Base-by-base conservation (phyloP, 805 yeast species). In the Peterozyma xylosa region DNA sequence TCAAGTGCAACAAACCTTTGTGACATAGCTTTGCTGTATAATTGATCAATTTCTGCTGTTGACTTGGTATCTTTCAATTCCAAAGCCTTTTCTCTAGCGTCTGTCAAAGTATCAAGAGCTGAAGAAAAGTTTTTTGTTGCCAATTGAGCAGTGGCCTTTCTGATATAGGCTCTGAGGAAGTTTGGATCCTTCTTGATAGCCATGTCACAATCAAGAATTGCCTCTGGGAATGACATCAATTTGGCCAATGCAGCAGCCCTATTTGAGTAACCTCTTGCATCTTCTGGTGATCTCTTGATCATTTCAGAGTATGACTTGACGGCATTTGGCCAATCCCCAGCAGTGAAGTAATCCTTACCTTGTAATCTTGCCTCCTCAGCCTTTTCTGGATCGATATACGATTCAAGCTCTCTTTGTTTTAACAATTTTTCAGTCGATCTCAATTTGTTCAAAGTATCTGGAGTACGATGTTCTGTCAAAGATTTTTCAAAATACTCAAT, bases 211-310 rank as follows among this genome's bases (percentile, higher is more conserved):
- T 93, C 99, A 55, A 76, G 75, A 46, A 93, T 82, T 14, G 96
- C 97, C 53, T 91, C 98, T 15, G 97, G 97, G 85, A 91, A 93
- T 11, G 96, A 87, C 86, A 91, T 79, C 53, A 93, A 77, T 67
- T 93, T 93, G 39, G 96, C 82, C 60, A 85, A 76, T 1, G 96
- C 96, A 35, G 99, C 99, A 42, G 99, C 99, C 68, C 99, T 85
- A 71, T 93, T 93, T 33, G 96, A 89, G 66, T 89, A 93, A 46
- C 97, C 98, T 65, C 96, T 80, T 18, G 95, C 95, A 65, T 93
- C 98, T 45, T 80, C 80, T 45, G 99, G 99, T n/a, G 90, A 89
- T 63, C 99, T 85, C 68, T 89, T 87, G 56, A 91, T 73, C 90
- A 93, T 93, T 68, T 93, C 99, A 41, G 95, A 74, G 67, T 93